Percentiles rank a stretch among this genome's conserved stretches.
Conservation (phyloP, 257 asterid genomes). For the Eucommia ulmoides region DNA sequence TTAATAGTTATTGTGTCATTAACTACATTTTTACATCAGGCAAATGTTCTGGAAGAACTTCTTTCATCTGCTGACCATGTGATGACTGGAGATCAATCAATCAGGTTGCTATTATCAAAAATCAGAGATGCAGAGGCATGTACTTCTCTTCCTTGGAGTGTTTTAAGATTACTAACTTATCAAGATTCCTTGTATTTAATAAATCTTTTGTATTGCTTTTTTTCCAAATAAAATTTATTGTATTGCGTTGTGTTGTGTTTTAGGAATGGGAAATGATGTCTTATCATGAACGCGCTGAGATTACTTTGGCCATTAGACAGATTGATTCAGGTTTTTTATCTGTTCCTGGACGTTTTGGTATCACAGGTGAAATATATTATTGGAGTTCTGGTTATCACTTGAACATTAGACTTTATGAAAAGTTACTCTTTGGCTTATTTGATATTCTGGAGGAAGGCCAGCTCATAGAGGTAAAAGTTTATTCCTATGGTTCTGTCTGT, state of each 20-base stretch:
- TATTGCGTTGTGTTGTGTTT: conserved; percentile 16
- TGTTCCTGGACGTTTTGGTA: conserved; percentile 58
- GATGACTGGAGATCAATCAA: conserved; percentile 40
- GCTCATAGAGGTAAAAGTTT: conserved; percentile 63
- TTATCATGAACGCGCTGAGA: conserved; percentile 59
- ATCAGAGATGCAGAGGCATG: conserved; percentile 63
- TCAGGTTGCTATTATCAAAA: conserved; percentile 43
- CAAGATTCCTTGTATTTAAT: conserved; percentile 6
- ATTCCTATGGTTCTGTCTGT: conserved; percentile 4
- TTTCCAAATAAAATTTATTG: conserved; percentile 12
- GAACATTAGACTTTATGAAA: conserved; percentile 75
- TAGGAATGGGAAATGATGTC: conserved; percentile 94
- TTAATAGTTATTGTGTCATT: too few relatives aligned
- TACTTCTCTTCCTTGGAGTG: conserved; percentile 7
- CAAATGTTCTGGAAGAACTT: conserved; percentile 69
- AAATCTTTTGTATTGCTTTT: conserved; percentile 5
- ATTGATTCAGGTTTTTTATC: conserved; percentile 49
- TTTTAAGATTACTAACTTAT: not conserved
- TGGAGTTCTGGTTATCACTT: conserved; percentile 81
- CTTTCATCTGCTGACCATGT: conserved; percentile 34
- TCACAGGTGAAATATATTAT: conserved; percentile 77
- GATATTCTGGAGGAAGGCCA: conserved; percentile 88
- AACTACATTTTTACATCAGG: conserved; percentile 33
- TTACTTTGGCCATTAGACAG: conserved; percentile 50
- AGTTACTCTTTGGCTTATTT: conserved; percentile 71